Percentiles rank a stretch among this genome's conserved stretches.
Conservation (phyloP, 805 yeast species). For the Wickerhamomyces tratensis region DNA sequence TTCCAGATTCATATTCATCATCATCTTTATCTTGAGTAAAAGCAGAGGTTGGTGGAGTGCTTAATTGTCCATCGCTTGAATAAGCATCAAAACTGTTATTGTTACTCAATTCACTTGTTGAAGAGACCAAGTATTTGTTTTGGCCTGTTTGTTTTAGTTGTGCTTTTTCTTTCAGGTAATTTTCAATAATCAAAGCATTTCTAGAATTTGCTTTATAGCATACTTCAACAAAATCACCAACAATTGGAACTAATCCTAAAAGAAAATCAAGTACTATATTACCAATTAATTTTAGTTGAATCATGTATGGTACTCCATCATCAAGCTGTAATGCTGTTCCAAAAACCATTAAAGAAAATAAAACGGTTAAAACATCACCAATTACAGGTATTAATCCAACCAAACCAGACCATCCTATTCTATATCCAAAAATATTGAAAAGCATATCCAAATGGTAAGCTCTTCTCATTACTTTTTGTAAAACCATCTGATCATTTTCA, state of each 20-base stretch:
- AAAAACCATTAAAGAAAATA: slow-evolving; percentile 37
- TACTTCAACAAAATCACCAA: slow-evolving; percentile 64
- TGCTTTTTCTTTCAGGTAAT: slow-evolving; percentile 30
- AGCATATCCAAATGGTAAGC: slow-evolving; percentile 66
- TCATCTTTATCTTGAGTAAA: too few species aligned
- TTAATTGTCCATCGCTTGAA: too few species aligned
- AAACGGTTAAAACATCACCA: slow-evolving; percentile 47
- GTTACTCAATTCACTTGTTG: too few species aligned
- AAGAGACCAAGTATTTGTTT: too few species aligned
- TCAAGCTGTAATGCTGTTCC: slow-evolving; percentile 39
- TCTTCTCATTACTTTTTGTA: slow-evolving; percentile 40
- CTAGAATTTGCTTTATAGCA: slow-evolving; percentile 72
- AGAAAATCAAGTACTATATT: slow-evolving; percentile 62
- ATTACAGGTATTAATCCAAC: slow-evolving; percentile 61
- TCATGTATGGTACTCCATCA: slow-evolving; percentile 52
- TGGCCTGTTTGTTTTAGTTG: neutral
- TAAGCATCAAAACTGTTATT: too few species aligned
- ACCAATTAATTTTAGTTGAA: slow-evolving; percentile 43
- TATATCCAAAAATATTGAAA: slow-evolving; percentile 51
- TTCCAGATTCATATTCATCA: too few species aligned
- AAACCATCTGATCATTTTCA: slow-evolving; percentile 36
- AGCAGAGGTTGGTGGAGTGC: too few species aligned
- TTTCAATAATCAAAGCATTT: slow-evolving; percentile 57
- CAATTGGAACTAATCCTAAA: slow-evolving; percentile 64
- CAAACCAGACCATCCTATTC: slow-evolving; percentile 61